Percentiles rank a stretch among this genome's conserved stretches.
Conservation (phyloP, 164 flowering plant species). For the Stephania cephalantha region DNA sequence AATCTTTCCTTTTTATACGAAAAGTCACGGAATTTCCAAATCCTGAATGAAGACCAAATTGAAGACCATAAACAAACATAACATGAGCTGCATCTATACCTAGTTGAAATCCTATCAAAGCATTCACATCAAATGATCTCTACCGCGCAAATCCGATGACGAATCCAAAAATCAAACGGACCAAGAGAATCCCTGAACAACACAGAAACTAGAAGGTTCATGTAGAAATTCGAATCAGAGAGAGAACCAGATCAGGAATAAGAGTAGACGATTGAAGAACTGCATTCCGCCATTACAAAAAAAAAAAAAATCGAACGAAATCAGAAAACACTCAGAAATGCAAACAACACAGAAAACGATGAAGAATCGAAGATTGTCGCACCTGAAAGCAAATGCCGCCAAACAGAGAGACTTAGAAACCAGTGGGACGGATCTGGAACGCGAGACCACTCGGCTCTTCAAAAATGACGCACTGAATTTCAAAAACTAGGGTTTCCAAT, state of each 20-base stretch:
- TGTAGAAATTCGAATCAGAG: not conserved
- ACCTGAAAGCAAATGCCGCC: slow-evolving; percentile 9
- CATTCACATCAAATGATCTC: not conserved
- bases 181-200: not conserved
- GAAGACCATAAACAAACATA: not conserved
- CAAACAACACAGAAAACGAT: not conserved
- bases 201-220: not conserved
- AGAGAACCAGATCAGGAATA: not conserved
- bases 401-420: not conserved
- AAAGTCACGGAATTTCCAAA: not conserved
- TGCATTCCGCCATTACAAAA: not conserved
- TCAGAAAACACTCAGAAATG: not conserved
- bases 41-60: not conserved
- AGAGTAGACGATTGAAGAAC: not conserved
- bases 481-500: slow-evolving; percentile 5
- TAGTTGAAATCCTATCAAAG: slow-evolving; percentile 2
- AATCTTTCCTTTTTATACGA: slow-evolving; percentile 4
- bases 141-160: not conserved
- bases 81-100: not conserved
- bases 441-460: not conserved
- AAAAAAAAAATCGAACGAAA: not conserved
- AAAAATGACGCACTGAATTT: not conserved
- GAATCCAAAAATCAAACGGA: not conserved
- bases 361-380: slow-evolving; percentile 1
- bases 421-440: slow-evolving; percentile 3